Conservation (phyloP, 371 early-diverging fungal species). For the Mortierella polycephala region DNA sequence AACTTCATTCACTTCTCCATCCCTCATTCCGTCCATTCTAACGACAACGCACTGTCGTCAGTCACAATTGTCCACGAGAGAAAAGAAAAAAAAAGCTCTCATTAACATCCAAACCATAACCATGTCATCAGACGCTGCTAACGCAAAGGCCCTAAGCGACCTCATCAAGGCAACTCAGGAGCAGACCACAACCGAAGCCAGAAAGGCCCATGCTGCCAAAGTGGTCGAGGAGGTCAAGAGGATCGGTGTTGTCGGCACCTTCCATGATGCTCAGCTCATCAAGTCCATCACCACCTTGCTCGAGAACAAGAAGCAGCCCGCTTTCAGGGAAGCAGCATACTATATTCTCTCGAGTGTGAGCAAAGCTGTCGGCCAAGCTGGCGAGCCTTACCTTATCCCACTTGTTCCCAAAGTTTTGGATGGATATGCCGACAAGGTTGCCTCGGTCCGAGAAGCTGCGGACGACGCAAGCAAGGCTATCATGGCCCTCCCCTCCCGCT, state of each 20-base stretch:
- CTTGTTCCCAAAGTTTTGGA: conserved; percentile 60
- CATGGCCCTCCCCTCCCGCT: conserved; percentile 55
- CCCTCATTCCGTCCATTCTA: neutral
- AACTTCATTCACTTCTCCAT: too few relatives aligned
- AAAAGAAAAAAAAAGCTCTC: neutral
- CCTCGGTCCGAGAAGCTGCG: conserved; percentile 65
- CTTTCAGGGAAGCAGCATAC: conserved; percentile 64
- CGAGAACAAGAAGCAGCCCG: conserved; percentile 61
- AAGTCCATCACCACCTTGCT: conserved; percentile 42
- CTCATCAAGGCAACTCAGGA: conserved; percentile 47
- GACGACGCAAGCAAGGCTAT: conserved; percentile 59
- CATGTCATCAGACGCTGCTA: conserved; percentile 10
- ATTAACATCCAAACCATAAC: neutral
- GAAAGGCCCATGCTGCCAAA: conserved; percentile 29
- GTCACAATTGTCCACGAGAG: neutral
- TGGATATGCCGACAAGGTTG: conserved; percentile 64
- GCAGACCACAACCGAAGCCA: conserved; percentile 28
- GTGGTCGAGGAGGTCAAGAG: conserved; percentile 39
- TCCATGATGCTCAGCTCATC: conserved; percentile 35
- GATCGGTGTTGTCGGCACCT: conserved; percentile 35
- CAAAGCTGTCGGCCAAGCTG: conserved; percentile 57
- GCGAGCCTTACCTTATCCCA: conserved; percentile 66
- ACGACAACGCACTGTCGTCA: neutral
- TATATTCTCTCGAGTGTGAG: conserved; percentile 58
- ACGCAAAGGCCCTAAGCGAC: conserved; percentile 31